Percentiles rank a stretch among this genome's conserved stretches.
Evolutionary conservation across 2,329 filamentous ascomycete species (phyloP).

Genomic region (Sarocladium kiliense): DNA sequence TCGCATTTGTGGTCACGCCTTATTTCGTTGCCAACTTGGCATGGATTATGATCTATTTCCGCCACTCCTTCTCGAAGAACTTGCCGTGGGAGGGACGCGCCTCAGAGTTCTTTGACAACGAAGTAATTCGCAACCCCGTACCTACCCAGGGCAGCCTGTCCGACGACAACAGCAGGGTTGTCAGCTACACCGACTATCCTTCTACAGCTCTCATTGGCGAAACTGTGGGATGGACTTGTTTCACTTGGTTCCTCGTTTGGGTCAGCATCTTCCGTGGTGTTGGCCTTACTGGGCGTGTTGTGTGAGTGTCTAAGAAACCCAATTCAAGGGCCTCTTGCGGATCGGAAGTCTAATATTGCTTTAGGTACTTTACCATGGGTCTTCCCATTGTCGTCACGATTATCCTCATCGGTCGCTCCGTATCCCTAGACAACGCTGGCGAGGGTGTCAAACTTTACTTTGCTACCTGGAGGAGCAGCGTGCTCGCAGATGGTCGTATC

Average conservation of each 20-base stretch:
- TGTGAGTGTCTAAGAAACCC: conserved; percentile 17
- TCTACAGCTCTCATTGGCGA: conserved; percentile 44
- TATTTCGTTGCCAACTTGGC: conserved; percentile 53
- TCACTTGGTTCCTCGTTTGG: conserved; percentile 57
- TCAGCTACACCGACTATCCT: conserved; percentile 41
- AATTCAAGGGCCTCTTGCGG: not conserved
- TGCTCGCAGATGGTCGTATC: conserved; percentile 44
- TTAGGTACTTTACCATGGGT: conserved; percentile 53
- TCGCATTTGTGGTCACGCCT: conserved; percentile 49
- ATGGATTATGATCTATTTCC: conserved; percentile 56
- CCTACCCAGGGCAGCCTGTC: conserved; percentile 34
- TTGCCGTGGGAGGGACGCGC: conserved; percentile 47
- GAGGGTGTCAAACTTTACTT: conserved; percentile 45
- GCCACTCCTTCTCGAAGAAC: conserved; percentile 48
- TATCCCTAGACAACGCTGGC: conserved; percentile 48
- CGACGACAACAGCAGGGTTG: conserved; percentile 30
- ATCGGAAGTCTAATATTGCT: not conserved
- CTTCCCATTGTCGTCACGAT: conserved; percentile 52
- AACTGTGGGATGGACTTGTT: conserved; percentile 52
- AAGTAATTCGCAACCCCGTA: conserved; percentile 43
- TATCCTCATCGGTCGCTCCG: conserved; percentile 47
- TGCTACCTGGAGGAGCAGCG: conserved; percentile 40
- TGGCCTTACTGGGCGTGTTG: conserved; percentile 51
- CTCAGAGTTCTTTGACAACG: conserved; percentile 45
- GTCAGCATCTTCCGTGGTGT: conserved; percentile 55